Conservation (phyloP, 23 red algal genomes). For the Pyropia yezoensis region DNA sequence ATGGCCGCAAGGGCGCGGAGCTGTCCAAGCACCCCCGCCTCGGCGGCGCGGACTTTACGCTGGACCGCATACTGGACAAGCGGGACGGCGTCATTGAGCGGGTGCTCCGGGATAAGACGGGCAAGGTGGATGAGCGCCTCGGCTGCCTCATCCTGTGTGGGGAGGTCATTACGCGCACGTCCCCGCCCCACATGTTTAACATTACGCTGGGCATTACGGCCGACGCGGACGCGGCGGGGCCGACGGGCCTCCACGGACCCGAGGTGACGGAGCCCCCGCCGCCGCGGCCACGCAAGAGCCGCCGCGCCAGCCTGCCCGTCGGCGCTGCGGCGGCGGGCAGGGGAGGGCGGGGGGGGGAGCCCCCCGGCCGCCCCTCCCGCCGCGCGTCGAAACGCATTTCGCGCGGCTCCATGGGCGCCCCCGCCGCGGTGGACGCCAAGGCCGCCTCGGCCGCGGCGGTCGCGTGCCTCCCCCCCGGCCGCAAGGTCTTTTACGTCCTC, state of each 20-base stretch:
- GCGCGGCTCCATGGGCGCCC: too few relatives aligned
- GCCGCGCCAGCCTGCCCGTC: slow-evolving; percentile 5
- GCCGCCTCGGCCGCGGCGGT: neutral
- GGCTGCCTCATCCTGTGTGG: slow-evolving; percentile 45
- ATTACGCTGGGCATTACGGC: slow-evolving; percentile 41
- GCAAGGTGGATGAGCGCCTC: slow-evolving; percentile 24
- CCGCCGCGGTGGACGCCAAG: neutral
- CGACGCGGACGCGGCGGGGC: slow-evolving; percentile 24
- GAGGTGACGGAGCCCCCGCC: too few relatives aligned
- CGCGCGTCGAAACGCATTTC: too few relatives aligned
- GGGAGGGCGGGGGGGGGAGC: too few relatives aligned
- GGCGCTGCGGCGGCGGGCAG: too few relatives aligned
- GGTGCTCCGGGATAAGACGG: slow-evolving; percentile 20
- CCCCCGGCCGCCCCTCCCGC: too few relatives aligned
- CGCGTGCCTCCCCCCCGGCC: neutral
- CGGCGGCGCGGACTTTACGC: slow-evolving; percentile 35
- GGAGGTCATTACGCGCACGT: slow-evolving; percentile 9
- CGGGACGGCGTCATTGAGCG: slow-evolving; percentile 48
- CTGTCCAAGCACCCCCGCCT: slow-evolving; percentile 26
- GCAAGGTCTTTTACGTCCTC: slow-evolving; percentile 15
- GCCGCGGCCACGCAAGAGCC: neutral
- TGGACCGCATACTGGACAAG: slow-evolving; percentile 24
- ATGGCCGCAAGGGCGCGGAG: slow-evolving; percentile 20
- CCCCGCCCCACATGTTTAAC: slow-evolving; percentile 33
- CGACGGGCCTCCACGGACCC: neutral